Evolutionary conservation across 768 basidiomycete genomes (phyloP), one percentile per base, ranked within the genome.

Genomic region (Naganishia friedmannii): DNA sequence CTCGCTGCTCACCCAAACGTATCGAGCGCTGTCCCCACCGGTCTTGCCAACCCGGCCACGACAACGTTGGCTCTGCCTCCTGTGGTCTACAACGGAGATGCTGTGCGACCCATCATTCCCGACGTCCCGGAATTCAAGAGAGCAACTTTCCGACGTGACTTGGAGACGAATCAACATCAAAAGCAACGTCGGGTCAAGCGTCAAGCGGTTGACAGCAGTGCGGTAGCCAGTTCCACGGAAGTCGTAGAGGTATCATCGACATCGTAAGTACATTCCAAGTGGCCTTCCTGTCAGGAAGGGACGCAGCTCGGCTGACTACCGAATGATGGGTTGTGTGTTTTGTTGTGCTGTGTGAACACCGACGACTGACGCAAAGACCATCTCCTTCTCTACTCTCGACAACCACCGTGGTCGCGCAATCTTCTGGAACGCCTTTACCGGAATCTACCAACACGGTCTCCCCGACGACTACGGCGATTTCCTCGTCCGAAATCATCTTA

Each of bases 371-470:
- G 17, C n/a, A 45, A 63, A 42, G 60, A 63, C 26, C 60, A 29
- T 45, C 60, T 51, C n/a, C 48, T 42, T 45, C 57, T 45, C 23
- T 7, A 26, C 60, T 23, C 31, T 5, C 54, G 2, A 68, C 67
- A 9, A 21, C 67, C 39, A 19, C 67, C 56, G 67, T 31, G 12
- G 54, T 29, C 19, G 10, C 55, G 37, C 31, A 23, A n/a, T 48
- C 65, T 48, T 21, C 65, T n/a, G 65, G 46, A 66, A 66, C 65
- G 26, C 17, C 46, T 23, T 26, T 28, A 6, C 39, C 65, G 7
- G 37, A 37, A 37, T 37, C 34, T 12, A 37, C 12, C 34, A 37
- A 4, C 34, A 37, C 34, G 6, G 12, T 37, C 34, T 37, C 34
- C 34, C 34, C 12, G 12, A 37, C 34, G 6, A 37, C 34, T 37